These are phyloP conservation scores for Erucastrum elatum DNA, from an alignment of 345 rosid genomes.

Conservation along the genomic window DNA sequence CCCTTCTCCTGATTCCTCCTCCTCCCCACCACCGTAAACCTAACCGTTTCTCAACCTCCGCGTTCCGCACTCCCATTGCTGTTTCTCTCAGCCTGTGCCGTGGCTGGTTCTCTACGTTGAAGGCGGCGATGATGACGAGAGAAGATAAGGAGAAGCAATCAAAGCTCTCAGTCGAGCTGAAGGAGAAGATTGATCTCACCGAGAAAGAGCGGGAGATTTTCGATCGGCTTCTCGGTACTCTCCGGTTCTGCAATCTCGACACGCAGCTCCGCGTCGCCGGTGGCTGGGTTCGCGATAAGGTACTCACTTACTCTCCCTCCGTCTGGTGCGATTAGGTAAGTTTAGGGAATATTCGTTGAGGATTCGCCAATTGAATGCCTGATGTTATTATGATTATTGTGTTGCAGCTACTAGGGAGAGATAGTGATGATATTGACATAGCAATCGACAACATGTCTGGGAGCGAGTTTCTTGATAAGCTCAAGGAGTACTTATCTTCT, in stretches of 20 bases:
- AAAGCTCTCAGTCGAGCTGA: constrained; percentile 40
- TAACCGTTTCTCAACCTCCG: neutral
- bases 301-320: constrained; percentile 30
- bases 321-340: neutral
- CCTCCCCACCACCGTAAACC: constrained; percentile 28
- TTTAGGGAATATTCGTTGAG: neutral
- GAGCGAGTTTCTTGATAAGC: constrained; percentile 75
- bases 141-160: constrained; percentile 23
- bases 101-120: constrained; percentile 41
- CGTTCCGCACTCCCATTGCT: constrained; percentile 10
- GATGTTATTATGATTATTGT: neutral
- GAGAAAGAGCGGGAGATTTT: constrained; percentile 69
- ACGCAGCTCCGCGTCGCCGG: constrained; percentile 96
- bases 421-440: constrained; percentile 84
- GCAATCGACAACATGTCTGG: constrained; percentile 88
- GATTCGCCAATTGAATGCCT: neutral
- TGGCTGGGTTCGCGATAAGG: constrained; percentile 99
- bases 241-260: constrained; percentile 59
- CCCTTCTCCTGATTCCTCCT: constrained; percentile 32
- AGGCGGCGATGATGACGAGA: constrained; percentile 30
- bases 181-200: constrained; percentile 60
- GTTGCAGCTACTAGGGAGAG: constrained; percentile 86
- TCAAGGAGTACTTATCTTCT: constrained; percentile 59
- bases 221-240: constrained; percentile 64
- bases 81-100: constrained; percentile 6